A percentile compares a stretch with the other conserved stretches of the same genome.
phyloP scores from a whole-genome alignment of 345 rosid genomes.

The Gynandropsis gynandra region DNA sequence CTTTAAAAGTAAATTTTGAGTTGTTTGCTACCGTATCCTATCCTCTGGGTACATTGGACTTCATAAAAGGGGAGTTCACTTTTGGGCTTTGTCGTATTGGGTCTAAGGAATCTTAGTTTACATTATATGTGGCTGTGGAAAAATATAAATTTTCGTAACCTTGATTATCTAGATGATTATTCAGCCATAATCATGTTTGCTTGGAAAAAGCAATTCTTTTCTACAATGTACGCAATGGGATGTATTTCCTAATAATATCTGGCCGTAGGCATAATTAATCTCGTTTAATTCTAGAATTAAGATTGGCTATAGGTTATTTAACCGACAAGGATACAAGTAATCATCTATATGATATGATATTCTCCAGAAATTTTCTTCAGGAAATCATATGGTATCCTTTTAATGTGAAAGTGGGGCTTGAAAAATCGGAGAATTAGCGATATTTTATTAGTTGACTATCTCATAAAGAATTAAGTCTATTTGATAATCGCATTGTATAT shows the following conservation, averaged over 20 bases:
- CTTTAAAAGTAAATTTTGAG: conserved; percentile 4
- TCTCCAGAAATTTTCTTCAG: conserved; percentile 2
- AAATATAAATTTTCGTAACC: too few relatives aligned
- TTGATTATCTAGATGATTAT: too few relatives aligned
- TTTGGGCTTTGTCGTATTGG: conserved; percentile 22
- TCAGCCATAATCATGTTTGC: too few relatives aligned
- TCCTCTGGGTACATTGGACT: conserved; percentile 18
- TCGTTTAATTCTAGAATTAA: too few relatives aligned
- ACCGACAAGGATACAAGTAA: conserved; percentile 3
- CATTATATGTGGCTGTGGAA: too few relatives aligned
- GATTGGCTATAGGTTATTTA: too few relatives aligned
- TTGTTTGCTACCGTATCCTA: conserved; percentile 16
- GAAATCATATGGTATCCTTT: conserved; percentile 4
- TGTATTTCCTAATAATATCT: too few relatives aligned
- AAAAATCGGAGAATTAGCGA: not conserved
- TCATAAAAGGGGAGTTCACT: conserved; percentile 12
- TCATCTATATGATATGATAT: not conserved
- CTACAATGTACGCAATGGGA: too few relatives aligned
- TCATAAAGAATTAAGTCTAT: not conserved
- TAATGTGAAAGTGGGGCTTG: not conserved
- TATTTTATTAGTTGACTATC: too few relatives aligned
- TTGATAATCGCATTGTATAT: not conserved
- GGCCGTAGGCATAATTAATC: too few relatives aligned
- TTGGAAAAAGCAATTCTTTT: too few relatives aligned
- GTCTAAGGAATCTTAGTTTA: conserved; percentile 10